Evolutionary conservation across 2,329 filamentous ascomycete species (phyloP), one percentile per base, ranked within the genome.

Genomic region (Phyllosticta citrichinensis): DNA sequence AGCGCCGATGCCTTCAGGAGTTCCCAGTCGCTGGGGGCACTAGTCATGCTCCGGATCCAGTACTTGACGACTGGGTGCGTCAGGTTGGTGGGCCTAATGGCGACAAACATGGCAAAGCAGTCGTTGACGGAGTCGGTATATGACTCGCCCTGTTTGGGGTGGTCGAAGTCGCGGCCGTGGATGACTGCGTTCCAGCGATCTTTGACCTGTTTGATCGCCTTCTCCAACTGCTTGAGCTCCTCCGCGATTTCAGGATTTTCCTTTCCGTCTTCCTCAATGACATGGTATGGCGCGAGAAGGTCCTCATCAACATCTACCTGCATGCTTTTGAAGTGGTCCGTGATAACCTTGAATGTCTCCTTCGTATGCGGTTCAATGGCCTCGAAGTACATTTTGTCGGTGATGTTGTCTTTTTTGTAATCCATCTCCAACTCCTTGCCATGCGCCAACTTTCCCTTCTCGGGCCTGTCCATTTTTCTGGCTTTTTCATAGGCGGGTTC

Each of bases 351-450:
- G 9, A 72, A 63, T 0, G 72, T 72, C 17, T 69, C 66, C 0
- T 68, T 62, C n/a, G 76, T 70, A 22, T 74, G 73, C 1, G 60
- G 70, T 12, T 78, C 70, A 0, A 83, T 80, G 1, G 85, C 74
- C 0, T 70, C 64, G 19, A 84, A 87, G 64, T 82, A 85, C 8
- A 90, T 73, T 47, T 79, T 77, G 67, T 91, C 87, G 5, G 87
- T 77, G 3, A 89, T 81, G 61, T 88, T 82, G 1, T 67, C 55
- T 1, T 30, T 14, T 0, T 71, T 69, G 30, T 64, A 40, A 2
- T 19, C 8, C 14, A n/a, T 4, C 61, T 10, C 64, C 65, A 60
- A 64, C 57, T 64, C 51, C 50, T 66, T 65, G 10, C 60, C 60
- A 10, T 64, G 64, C 6, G 30, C 24, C 27, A 33, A 19, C 56